These are phyloP conservation scores for Chiua sp. DNA, from an alignment of 1,284 basidiomycete genomes.

Conservation along the genomic window DNA sequence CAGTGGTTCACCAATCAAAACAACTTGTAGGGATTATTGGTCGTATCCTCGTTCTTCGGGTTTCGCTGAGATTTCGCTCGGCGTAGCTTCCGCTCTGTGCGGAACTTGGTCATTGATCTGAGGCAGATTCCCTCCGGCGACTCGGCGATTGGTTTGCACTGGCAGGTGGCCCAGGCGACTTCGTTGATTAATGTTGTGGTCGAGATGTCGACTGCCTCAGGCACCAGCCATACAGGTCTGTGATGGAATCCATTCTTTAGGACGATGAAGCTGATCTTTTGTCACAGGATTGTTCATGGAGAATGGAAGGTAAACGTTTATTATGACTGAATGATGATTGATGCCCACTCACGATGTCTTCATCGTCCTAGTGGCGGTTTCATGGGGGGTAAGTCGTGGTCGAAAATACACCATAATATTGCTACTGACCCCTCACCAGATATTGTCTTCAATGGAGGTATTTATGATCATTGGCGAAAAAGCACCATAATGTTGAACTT, in stretches of 20 bases:
- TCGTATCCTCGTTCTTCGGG: not conserved
- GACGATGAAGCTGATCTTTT: not conserved
- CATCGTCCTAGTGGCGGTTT: constrained; percentile 52
- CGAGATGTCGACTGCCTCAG: constrained; percentile 50
- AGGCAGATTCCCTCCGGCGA: constrained; percentile 53
- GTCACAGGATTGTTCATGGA: constrained; percentile 54
- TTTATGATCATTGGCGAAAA: not conserved
- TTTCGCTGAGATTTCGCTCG: constrained; percentile 2
- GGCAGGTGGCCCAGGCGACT: constrained; percentile 82
- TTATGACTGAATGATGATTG: constrained; percentile 35
- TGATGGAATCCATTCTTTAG: not conserved
- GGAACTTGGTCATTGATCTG: constrained; percentile 55
- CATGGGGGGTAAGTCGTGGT: constrained; percentile 49
- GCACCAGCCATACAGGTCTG: constrained; percentile 51
- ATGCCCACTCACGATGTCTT: not conserved
- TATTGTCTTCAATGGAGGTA: constrained; percentile 55
- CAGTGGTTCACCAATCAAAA: constrained; percentile 56
- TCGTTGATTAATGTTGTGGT: constrained; percentile 64
- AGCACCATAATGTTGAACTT: not conserved
- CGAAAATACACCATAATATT: not conserved
- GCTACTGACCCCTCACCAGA: constrained; percentile 39
- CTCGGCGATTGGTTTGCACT: constrained; percentile 69
- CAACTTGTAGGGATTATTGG: constrained; percentile 45
- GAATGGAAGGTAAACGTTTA: constrained; percentile 60
- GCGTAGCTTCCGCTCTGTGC: constrained; percentile 47